Conservation (phyloP, 306 rosid species). For the Prunus kanzakura region DNA sequence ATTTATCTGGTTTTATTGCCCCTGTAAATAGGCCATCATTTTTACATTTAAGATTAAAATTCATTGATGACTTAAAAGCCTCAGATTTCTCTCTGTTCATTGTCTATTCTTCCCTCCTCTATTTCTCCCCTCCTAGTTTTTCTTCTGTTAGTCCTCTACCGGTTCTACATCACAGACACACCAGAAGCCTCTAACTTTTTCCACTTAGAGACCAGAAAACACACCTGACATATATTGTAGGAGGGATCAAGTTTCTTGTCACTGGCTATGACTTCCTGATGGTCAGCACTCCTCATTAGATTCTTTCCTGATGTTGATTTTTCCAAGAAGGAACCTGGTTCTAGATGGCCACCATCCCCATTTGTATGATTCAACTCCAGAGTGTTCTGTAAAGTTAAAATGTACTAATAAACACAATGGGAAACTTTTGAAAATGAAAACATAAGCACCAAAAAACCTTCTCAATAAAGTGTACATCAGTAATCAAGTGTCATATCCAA, state of each 20-base stretch:
- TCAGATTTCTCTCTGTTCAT: neutral
- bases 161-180: neutral
- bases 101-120: neutral
- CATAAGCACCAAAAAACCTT: neutral
- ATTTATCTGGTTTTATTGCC: neutral
- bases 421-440: neutral
- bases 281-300: constrained; percentile 23
- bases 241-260: constrained; percentile 28
- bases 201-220: constrained; percentile 9
- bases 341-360: constrained; percentile 8
- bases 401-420: constrained; percentile 10
- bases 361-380: constrained; percentile 33
- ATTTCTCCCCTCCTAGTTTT: neutral
- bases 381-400: constrained; percentile 28
- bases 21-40: neutral
- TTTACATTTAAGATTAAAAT: neutral
- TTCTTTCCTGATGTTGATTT: constrained; percentile 24
- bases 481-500: neutral
- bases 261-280: constrained; percentile 24
- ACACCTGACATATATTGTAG: constrained; percentile 31
- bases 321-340: constrained; percentile 31
- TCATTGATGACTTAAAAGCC: neutral
- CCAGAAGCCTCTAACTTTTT: neutral
- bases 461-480: neutral
- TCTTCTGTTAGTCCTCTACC: neutral